A percentile compares a stretch with the other conserved stretches of the same genome.
phyloP scores from a whole-genome alignment of 2,329 filamentous ascomycete genomes.

The Pseudocercospora pini-densiflorae region DNA sequence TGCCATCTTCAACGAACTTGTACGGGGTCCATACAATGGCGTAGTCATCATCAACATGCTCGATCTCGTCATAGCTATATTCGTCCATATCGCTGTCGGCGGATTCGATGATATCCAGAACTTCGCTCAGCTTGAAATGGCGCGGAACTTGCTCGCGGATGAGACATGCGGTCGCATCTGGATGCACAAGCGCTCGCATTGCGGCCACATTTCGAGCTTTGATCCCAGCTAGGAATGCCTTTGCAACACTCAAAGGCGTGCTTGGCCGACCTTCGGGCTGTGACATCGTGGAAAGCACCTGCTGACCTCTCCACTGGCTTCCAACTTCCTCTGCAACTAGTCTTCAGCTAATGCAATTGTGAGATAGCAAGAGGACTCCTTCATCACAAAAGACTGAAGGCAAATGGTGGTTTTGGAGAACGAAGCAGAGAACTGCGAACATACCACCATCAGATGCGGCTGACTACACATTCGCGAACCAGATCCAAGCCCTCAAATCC shows the following conservation, averaged over 20 bases:
- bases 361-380: too few relatives aligned
- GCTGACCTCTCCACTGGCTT: too few relatives aligned
- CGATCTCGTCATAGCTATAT: background rate
- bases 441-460: too few relatives aligned
- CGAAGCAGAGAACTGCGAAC: too few relatives aligned
- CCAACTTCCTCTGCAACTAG: too few relatives aligned
- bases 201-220: background rate
- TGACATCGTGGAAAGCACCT: background rate
- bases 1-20: background rate
- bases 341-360: too few relatives aligned
- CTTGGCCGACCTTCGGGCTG: background rate
- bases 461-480: too few relatives aligned
- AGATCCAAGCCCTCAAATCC: too few relatives aligned
- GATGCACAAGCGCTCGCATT: background rate
- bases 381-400: too few relatives aligned
- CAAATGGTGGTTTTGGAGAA: too few relatives aligned
- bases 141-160: background rate
- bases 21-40: slow-evolving; percentile 1
- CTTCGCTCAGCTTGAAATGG: background rate
- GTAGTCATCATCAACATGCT: slow-evolving; percentile 2
- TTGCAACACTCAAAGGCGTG: background rate
- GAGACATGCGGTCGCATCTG: slow-evolving; percentile 2
- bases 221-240: background rate
- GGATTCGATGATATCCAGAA: background rate
- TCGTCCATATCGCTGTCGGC: background rate